These are phyloP conservation scores for Cnidoscolus chayamansa DNA, from an alignment of 441 rosid species.

Conservation along the genomic window DNA sequence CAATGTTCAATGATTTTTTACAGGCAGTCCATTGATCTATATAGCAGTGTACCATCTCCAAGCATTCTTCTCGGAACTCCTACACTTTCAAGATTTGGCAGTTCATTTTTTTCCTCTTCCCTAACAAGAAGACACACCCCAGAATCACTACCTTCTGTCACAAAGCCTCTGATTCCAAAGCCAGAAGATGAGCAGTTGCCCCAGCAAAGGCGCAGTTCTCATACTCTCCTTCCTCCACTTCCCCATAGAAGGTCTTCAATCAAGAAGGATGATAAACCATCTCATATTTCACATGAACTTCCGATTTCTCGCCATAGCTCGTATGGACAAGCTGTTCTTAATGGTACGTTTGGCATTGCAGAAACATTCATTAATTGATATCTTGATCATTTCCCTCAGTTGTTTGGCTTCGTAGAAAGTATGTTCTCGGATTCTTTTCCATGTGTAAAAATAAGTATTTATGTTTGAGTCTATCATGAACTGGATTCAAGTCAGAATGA, in stretches of 20 bases:
- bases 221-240: conserved; percentile 49
- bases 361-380: not conserved
- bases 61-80: conserved; percentile 58
- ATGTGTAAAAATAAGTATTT: too few relatives aligned
- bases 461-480: too few relatives aligned
- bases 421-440: too few relatives aligned
- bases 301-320: conserved; percentile 61
- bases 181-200: conserved; percentile 41
- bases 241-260: conserved; percentile 37
- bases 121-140: conserved; percentile 65
- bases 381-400: not conserved
- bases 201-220: conserved; percentile 52
- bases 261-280: conserved; percentile 39
- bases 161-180: conserved; percentile 53
- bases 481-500: too few relatives aligned
- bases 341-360: conserved; percentile 43
- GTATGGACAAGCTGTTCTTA: conserved; percentile 72
- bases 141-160: conserved; percentile 42
- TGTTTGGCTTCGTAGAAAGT: not conserved
- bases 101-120: conserved; percentile 64
- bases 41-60: conserved; percentile 72
- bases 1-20: conserved; percentile 24
- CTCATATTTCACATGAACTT: conserved; percentile 48
- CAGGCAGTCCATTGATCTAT: conserved; percentile 83
- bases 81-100: conserved; percentile 52